A percentile compares a stretch with the other conserved stretches of the same genome.
Evolutionary conservation across 2,329 filamentous ascomycete genomes (phyloP).

Genomic region (Herpotrichia juniperi): DNA sequence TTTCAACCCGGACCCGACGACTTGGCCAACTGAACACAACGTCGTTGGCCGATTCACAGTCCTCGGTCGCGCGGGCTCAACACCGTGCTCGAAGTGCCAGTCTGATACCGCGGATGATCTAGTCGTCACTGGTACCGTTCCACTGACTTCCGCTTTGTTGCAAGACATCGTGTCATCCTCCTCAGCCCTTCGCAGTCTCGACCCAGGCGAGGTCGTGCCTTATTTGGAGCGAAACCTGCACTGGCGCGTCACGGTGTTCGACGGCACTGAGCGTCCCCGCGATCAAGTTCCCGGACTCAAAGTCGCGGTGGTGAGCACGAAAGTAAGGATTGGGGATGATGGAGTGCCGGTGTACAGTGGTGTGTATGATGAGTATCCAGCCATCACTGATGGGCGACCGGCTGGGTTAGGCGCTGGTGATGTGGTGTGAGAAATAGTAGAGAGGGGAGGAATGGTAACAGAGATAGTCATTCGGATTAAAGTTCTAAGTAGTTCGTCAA

Average conservation of each 20-base stretch:
- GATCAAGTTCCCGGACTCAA: conserved; percentile 15
- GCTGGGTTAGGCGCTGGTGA: conserved; percentile 8
- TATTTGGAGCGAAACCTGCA: conserved; percentile 15
- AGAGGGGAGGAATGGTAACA: no score
- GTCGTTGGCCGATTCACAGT: conserved; percentile 42
- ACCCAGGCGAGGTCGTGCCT: conserved; percentile 31
- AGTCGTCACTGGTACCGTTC: conserved; percentile 42
- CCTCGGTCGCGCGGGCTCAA: conserved; percentile 32
- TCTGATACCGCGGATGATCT: conserved; percentile 29
- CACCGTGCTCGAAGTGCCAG: conserved; percentile 40
- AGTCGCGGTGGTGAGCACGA: conserved; percentile 14
- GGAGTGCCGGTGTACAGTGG: conserved; percentile 12
- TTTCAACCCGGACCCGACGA: conserved; percentile 28
- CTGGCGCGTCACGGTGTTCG: conserved; percentile 14
- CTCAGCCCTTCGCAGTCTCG: conserved; percentile 28
- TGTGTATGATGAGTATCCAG: conserved; percentile 8
- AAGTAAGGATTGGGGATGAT: conserved; percentile 15
- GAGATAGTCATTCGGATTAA: no score
- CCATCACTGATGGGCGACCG: conserved; percentile 18
- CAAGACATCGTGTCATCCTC: conserved; percentile 37
- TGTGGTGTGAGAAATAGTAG: conserved; percentile 6
- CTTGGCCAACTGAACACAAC: conserved; percentile 23
- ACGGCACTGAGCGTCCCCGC: conserved; percentile 14
- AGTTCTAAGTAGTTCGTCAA: no score
- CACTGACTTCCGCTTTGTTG: conserved; percentile 40